These are phyloP conservation scores for Prunus mume DNA, from an alignment of 306 rosid genomes.

Conservation along the genomic window DNA sequence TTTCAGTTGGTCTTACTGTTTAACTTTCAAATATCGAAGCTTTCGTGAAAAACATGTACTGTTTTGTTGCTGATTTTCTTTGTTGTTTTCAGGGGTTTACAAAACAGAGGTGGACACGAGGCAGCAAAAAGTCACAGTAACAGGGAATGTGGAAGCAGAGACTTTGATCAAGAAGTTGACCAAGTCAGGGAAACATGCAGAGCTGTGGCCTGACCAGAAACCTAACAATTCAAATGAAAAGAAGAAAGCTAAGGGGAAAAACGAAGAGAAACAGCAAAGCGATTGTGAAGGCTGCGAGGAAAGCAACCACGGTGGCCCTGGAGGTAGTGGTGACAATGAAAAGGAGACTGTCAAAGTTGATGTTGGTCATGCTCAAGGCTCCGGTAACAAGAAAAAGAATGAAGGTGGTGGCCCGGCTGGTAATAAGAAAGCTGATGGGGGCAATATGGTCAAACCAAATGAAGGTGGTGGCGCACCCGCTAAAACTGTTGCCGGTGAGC, in stretches of 20 bases:
- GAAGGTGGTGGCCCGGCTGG: slow-evolving; percentile 20
- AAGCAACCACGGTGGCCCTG: slow-evolving; percentile 30
- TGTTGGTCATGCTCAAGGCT: slow-evolving; percentile 32
- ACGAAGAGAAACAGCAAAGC: slow-evolving; percentile 40
- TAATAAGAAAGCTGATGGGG: slow-evolving; percentile 11
- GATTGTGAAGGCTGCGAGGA: slow-evolving; percentile 42
- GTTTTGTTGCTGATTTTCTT: not conserved
- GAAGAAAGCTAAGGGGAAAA: slow-evolving; percentile 29
- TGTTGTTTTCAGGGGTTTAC: slow-evolving; percentile 60
- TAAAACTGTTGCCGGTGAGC: slow-evolving; percentile 6
- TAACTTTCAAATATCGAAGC: not conserved
- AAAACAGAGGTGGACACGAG: slow-evolving; percentile 49
- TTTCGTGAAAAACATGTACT: not conserved
- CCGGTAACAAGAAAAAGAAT: slow-evolving; percentile 10
- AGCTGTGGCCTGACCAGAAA: slow-evolving; percentile 60
- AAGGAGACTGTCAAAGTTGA: slow-evolving; percentile 32
- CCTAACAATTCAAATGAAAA: slow-evolving; percentile 33
- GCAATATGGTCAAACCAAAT: not conserved
- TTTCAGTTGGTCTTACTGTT: not conserved
- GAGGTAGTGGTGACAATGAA: slow-evolving; percentile 12
- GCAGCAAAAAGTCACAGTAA: slow-evolving; percentile 60
- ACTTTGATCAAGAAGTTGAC: slow-evolving; percentile 50
- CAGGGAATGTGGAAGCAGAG: slow-evolving; percentile 50
- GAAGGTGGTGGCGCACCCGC: slow-evolving; percentile 30
- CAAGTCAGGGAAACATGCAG: slow-evolving; percentile 62